These are phyloP conservation scores for Naganishia vaughanmartiniae DNA, from an alignment of 768 basidiomycete genomes.

Conservation along the genomic window DNA sequence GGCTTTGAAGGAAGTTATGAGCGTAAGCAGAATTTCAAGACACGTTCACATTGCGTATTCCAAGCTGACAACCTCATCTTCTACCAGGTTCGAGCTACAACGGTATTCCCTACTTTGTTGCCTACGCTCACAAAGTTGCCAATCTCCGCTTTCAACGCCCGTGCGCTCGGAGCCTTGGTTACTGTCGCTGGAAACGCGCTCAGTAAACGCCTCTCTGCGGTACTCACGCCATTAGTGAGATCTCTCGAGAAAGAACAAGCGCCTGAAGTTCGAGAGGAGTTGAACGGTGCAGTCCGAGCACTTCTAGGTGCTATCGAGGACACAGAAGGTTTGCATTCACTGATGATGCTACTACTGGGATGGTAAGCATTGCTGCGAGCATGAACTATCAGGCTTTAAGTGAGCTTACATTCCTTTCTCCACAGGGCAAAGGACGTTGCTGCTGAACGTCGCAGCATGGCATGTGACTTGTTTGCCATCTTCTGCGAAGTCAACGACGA, in stretches of 20 bases:
- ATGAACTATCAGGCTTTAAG: neutral
- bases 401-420: neutral
- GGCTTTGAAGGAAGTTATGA: conserved; percentile 91
- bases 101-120: conserved; percentile 94
- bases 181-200: conserved; percentile 89
- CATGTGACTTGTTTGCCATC: conserved; percentile 70
- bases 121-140: conserved; percentile 86
- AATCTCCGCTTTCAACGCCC: conserved; percentile 92
- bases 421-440: conserved; percentile 74
- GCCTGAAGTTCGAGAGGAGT: conserved; percentile 67
- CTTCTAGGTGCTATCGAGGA: conserved; percentile 77
- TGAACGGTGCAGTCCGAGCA: conserved; percentile 72
- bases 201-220: conserved; percentile 73
- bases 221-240: conserved; percentile 75
- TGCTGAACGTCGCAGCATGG: conserved; percentile 70
- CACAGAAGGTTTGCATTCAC: conserved; percentile 78
- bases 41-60: neutral
- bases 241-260: conserved; percentile 65
- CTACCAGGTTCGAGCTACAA: conserved; percentile 77
- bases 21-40: conserved; percentile 58
- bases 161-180: conserved; percentile 82
- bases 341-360: conserved; percentile 83
- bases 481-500: conserved; percentile 72
- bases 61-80: neutral
- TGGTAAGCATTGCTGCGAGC: conserved; percentile 60